Percentiles rank a stretch among this genome's conserved stretches.
phyloP scores from a whole-genome alignment of 805 yeast genomes.

The Yarrowia sp. region DNA sequence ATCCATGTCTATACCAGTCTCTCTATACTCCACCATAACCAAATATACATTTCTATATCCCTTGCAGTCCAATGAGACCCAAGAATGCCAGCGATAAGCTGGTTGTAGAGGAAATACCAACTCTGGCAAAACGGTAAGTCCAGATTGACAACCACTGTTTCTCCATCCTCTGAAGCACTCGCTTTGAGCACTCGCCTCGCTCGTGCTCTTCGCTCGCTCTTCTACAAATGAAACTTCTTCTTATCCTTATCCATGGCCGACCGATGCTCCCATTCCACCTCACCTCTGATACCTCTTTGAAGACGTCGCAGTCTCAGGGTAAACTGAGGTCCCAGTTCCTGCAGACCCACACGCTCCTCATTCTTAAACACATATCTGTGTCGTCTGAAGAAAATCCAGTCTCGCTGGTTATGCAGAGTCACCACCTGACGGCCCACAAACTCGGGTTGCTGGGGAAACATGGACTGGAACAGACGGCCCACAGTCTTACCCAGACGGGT shows the following conservation, averaged over 20 bases:
- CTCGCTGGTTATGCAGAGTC: slow-evolving; percentile 94
- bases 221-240: slow-evolving; percentile 77
- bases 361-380: slow-evolving; percentile 87
- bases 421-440: slow-evolving; percentile 94
- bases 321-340: slow-evolving; percentile 95
- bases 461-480: slow-evolving; percentile 84
- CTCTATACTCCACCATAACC: neutral
- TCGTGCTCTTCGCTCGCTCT: no score
- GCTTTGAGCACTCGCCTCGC: no score
- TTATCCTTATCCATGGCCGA: slow-evolving; percentile 96
- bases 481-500: slow-evolving; percentile 92
- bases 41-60: slow-evolving; percentile 15
- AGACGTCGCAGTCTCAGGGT: slow-evolving; percentile 83
- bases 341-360: slow-evolving; percentile 90
- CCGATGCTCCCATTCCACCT: slow-evolving; percentile 93
- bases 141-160: no score
- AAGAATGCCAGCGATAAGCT: slow-evolving; percentile 3
- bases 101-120: no score
- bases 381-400: slow-evolving; percentile 89
- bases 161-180: no score
- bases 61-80: neutral
- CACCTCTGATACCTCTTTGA: slow-evolving; percentile 88
- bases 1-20: neutral
- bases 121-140: no score
- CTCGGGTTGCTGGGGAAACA: slow-evolving; percentile 91